A percentile compares a stretch with the other conserved stretches of the same genome.
These are phyloP conservation scores for Colletotrichum magnum DNA, from an alignment of 2,329 filamentous ascomycete species.

Conservation along the genomic window DNA sequence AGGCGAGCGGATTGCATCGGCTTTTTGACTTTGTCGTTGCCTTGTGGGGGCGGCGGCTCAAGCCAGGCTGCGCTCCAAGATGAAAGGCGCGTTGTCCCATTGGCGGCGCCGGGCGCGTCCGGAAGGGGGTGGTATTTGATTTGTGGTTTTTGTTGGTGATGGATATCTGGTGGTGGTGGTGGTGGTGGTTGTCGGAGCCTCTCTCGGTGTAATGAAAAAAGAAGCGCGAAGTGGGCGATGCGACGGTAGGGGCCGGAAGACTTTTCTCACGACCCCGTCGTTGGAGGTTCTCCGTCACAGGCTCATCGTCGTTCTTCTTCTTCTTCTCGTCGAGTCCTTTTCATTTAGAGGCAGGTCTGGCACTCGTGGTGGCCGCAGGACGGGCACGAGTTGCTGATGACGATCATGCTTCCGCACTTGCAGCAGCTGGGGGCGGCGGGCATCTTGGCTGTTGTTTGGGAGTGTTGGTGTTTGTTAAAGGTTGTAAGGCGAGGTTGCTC, in stretches of 20 bases:
- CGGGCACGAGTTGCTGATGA: conserved; percentile 69
- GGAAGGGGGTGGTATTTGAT: background rate
- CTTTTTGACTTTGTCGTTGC: background rate
- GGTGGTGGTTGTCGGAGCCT: conserved; percentile 22
- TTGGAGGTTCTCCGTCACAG: background rate
- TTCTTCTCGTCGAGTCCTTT: background rate
- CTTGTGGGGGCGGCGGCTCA: background rate
- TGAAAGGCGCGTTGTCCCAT: background rate
- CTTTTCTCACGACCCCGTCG: background rate
- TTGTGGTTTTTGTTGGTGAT: conserved; percentile 19
- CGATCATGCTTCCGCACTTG: conserved; percentile 68
- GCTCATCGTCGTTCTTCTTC: background rate
- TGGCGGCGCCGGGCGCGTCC: background rate
- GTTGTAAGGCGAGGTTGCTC: conserved; percentile 4
- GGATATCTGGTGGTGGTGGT: background rate
- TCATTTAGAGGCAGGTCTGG: conserved; percentile 56
- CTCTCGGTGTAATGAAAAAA: conserved; percentile 33
- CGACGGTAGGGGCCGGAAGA: background rate
- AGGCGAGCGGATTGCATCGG: conserved; percentile 25
- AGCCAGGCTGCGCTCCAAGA: conserved; percentile 15
- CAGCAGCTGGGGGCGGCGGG: conserved; percentile 67
- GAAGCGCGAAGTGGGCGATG: background rate
- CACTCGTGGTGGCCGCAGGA: conserved; percentile 66
- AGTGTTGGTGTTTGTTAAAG: conserved; percentile 22
- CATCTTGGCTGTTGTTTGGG: conserved; percentile 50